A percentile compares a stretch with the other conserved stretches of the same genome.
phyloP scores from a whole-genome alignment of 2,329 filamentous ascomycete genomes.

The Alternaria metachromatica region DNA sequence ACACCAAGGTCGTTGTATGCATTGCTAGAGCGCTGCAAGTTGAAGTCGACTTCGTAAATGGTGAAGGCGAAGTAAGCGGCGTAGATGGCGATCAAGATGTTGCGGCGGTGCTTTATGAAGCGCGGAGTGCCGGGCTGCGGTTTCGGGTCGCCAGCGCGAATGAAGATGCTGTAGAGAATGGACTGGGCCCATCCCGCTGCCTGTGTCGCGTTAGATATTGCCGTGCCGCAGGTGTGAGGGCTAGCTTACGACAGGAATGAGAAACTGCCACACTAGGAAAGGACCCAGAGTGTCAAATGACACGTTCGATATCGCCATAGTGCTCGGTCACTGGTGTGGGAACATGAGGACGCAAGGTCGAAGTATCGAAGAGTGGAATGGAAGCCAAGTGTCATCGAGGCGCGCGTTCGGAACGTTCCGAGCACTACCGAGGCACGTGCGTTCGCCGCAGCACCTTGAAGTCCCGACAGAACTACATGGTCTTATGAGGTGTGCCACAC shows the following conservation, averaged over 20 bases:
- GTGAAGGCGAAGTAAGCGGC: slow-evolving; percentile 87
- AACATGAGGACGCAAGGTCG: not conserved
- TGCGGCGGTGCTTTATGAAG: slow-evolving; percentile 75
- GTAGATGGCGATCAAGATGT: slow-evolving; percentile 84
- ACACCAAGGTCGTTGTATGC: slow-evolving; percentile 83
- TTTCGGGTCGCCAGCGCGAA: slow-evolving; percentile 85
- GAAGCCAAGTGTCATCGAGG: slow-evolving; percentile 16
- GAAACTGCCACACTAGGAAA: slow-evolving; percentile 45
- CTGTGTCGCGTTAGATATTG: slow-evolving; percentile 28
- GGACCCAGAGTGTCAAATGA: slow-evolving; percentile 42
- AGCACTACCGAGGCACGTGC: slow-evolving; percentile 11
- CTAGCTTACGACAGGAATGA: slow-evolving; percentile 39
- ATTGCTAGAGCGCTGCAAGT: slow-evolving; percentile 72
- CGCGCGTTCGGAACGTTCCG: slow-evolving; percentile 11
- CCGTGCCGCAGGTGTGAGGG: not conserved
- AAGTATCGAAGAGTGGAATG: not conserved
- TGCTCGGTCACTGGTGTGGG: slow-evolving; percentile 1
- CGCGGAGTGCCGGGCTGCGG: slow-evolving; percentile 72
- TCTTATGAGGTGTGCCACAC: not conserved
- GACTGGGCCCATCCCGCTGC: slow-evolving; percentile 64
- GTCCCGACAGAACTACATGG: not conserved
- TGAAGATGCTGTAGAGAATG: slow-evolving; percentile 85
- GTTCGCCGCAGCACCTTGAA: not conserved
- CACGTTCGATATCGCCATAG: slow-evolving; percentile 32
- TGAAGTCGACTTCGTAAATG: slow-evolving; percentile 88